A percentile compares a stretch with the other conserved stretches of the same genome.
phyloP scores from a whole-genome alignment of 2,329 filamentous ascomycete genomes.

The Thermoascus crustaceus region DNA sequence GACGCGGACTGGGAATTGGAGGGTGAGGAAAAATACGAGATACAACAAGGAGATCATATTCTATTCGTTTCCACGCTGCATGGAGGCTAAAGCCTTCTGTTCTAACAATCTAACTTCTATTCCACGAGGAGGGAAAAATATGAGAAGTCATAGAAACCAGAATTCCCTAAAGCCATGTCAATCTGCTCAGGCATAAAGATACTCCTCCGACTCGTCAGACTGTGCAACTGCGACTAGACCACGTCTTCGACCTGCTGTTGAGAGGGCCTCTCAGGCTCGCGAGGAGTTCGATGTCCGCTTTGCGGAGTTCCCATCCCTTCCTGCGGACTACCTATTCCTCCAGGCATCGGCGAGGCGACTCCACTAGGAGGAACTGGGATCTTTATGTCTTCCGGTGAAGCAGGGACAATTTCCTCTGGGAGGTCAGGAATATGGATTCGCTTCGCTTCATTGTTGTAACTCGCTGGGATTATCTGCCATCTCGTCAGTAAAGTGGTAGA shows the following conservation, averaged over 20 bases:
- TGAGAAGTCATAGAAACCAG: slow-evolving; percentile 5
- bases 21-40: slow-evolving; percentile 81
- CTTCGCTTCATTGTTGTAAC: slow-evolving; percentile 93
- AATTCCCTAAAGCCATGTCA: too few relatives aligned
- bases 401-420: slow-evolving; percentile 59
- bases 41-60: slow-evolving; percentile 76
- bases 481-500: slow-evolving; percentile 10
- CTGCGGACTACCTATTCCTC: slow-evolving; percentile 32
- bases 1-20: slow-evolving; percentile 98
- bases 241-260: slow-evolving; percentile 40
- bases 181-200: too few relatives aligned
- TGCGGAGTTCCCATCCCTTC: slow-evolving; percentile 37
- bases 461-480: slow-evolving; percentile 76
- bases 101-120: slow-evolving; percentile 2
- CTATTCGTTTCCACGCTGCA: slow-evolving; percentile 95
- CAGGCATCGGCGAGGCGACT: slow-evolving; percentile 36
- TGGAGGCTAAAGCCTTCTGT: slow-evolving; percentile 57
- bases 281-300: slow-evolving; percentile 33
- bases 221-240: slow-evolving; percentile 18
- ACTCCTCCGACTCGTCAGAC: too few relatives aligned
- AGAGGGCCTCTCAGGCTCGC: slow-evolving; percentile 36
- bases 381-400: slow-evolving; percentile 71
- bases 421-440: slow-evolving; percentile 74
- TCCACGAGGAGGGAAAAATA: slow-evolving; percentile 3
- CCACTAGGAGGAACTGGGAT: slow-evolving; percentile 62